Conservation (phyloP, 2,329 filamentous ascomycete species). For the Penicillium corylophilum region DNA sequence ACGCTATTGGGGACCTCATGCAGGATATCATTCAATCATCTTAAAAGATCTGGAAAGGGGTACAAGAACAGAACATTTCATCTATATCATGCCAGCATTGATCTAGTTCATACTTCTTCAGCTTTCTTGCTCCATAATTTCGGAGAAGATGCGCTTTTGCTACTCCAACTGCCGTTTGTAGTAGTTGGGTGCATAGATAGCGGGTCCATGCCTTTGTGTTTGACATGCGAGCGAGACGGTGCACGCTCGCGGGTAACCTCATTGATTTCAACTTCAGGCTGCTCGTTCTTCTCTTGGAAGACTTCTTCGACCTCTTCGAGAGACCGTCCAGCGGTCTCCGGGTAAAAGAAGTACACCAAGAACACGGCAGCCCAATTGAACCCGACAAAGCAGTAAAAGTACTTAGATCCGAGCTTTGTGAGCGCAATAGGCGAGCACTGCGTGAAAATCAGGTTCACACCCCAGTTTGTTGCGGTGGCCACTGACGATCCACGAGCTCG, state of each 20-base stretch:
- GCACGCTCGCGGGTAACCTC: not conserved
- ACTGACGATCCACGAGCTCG: constrained; percentile 45
- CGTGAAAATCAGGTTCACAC: constrained; percentile 49
- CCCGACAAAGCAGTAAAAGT: constrained; percentile 52
- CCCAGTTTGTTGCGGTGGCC: constrained; percentile 49
- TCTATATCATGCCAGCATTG: not conserved
- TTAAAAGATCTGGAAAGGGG: not conserved
- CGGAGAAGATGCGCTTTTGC: constrained; percentile 9
- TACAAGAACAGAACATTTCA: not conserved
- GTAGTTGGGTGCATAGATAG: constrained; percentile 23
- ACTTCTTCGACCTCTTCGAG: constrained; percentile 35
- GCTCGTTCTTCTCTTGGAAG: constrained; percentile 12
- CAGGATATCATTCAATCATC: constrained; percentile 2
- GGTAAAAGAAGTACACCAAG: constrained; percentile 35
- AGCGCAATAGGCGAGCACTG: constrained; percentile 51
- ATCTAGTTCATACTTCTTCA: constrained; percentile 4
- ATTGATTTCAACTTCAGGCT: constrained; percentile 1
- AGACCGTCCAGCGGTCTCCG: constrained; percentile 32
- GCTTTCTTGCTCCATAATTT: constrained; percentile 11
- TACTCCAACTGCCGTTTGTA: constrained; percentile 14
- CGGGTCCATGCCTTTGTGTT: constrained; percentile 19
- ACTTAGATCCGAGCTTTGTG: constrained; percentile 45
- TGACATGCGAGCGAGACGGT: constrained; percentile 13
- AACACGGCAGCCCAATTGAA: constrained; percentile 48
- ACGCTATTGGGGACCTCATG: constrained; percentile 13